Percentiles rank a stretch among this genome's conserved stretches.
Evolutionary conservation across 108 stramenopile genomes (phyloP).

Genomic region (Schizochytrium sp.): DNA sequence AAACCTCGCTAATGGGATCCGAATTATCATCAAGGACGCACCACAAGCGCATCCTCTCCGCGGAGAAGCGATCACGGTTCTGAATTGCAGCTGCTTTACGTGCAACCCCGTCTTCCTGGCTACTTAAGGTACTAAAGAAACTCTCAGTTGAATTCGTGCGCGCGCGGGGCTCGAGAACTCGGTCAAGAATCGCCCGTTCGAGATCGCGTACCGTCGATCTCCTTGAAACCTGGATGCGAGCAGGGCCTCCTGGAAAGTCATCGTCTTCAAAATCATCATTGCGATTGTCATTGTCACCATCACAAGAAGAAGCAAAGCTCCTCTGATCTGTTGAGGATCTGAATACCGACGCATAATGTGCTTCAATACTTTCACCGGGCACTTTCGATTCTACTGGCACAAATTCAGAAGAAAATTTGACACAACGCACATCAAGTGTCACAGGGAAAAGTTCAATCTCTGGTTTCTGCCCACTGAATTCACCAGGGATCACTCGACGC

Average conservation of each 20-base stretch:
- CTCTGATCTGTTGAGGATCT: too few species aligned
- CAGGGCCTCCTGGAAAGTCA: not conserved
- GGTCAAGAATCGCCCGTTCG: constrained; percentile 4
- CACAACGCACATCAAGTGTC: constrained; percentile 32
- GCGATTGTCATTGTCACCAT: not conserved
- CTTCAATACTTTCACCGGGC: too few species aligned
- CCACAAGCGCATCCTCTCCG: constrained; percentile 7
- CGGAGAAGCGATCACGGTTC: constrained; percentile 21
- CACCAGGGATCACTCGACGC: not conserved
- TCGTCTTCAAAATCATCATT: not conserved
- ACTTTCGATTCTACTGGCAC: not conserved
- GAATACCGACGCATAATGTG: too few species aligned
- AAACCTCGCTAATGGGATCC: not conserved
- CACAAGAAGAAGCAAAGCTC: not conserved
- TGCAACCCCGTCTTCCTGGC: not conserved
- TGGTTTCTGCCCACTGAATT: not conserved
- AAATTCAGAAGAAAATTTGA: not conserved
- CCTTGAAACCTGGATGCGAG: not conserved
- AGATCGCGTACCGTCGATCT: not conserved
- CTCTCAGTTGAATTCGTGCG: not conserved
- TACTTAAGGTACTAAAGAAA: not conserved
- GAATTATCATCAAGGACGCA: not conserved
- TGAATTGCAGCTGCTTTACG: not conserved
- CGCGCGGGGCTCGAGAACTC: not conserved
- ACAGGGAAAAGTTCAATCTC: constrained; percentile 53